phyloP scores from a whole-genome alignment of 495 filamentous ascomycete genomes.

The Xylaria grammica region DNA sequence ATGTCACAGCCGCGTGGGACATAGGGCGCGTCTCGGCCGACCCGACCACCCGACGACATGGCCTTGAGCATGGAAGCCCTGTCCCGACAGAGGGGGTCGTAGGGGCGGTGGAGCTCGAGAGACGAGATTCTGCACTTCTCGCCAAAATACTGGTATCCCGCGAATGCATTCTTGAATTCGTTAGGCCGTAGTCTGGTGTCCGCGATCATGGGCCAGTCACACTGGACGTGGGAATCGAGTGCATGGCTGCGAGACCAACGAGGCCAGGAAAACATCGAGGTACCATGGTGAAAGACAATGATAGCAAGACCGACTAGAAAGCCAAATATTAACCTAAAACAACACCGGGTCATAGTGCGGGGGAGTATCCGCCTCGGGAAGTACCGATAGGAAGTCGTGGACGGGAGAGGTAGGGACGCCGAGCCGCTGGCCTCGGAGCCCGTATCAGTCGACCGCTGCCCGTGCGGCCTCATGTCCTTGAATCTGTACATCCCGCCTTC shows the following conservation, averaged over 20 bases:
- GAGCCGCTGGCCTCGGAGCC: conserved; percentile 17
- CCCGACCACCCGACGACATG: conserved; percentile 57
- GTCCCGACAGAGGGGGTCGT: conserved; percentile 48
- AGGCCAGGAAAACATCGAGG: not conserved
- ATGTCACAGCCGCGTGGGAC: conserved; percentile 57
- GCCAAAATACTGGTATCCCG: conserved; percentile 33
- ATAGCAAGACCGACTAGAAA: not conserved
- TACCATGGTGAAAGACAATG: conserved; percentile 4
- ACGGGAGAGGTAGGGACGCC: not conserved
- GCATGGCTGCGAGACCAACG: not conserved
- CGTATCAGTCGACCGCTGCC: conserved; percentile 16
- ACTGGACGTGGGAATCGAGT: not conserved
- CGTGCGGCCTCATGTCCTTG: conserved; percentile 20
- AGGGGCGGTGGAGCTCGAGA: conserved; percentile 54
- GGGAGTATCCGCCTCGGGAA: conserved; percentile 13
- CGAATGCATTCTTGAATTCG: conserved; percentile 28
- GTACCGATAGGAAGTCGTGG: not conserved
- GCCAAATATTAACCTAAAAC: not conserved
- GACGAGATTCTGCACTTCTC: conserved; percentile 55
- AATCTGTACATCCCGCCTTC: conserved; percentile 23
- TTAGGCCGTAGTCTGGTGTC: conserved; percentile 19
- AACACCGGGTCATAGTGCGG: conserved; percentile 18
- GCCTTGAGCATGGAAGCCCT: conserved; percentile 50
- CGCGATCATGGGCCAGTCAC: conserved; percentile 18
- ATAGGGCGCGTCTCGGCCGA: conserved; percentile 55